phyloP scores from a whole-genome alignment of 805 yeast genomes.

The Priceomyces melissophilus region DNA sequence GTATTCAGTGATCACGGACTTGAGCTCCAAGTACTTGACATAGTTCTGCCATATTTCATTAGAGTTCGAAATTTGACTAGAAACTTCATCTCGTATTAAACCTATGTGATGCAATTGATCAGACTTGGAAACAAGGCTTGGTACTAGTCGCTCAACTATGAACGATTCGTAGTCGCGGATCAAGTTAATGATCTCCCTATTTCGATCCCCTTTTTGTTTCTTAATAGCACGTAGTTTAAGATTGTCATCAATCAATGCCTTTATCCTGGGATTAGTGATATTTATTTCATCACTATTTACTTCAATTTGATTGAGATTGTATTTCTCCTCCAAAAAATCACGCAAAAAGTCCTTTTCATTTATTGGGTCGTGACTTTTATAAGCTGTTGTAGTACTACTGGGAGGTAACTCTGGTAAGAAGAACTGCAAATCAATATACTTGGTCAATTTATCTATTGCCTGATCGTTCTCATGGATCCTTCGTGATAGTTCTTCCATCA shows the following conservation, averaged over 20 bases:
- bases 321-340: conserved; percentile 22
- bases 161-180: conserved; percentile 28
- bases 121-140: conserved; percentile 13
- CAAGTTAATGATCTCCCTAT: conserved; percentile 19
- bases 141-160: conserved; percentile 24
- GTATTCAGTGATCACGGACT: conserved; percentile 8
- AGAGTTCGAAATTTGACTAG: too few species aligned
- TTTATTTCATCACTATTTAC: conserved; percentile 5
- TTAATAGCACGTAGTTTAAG: conserved; percentile 19
- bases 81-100: too few species aligned
- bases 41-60: conserved; percentile 10
- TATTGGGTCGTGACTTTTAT: conserved; percentile 1
- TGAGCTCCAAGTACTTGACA: conserved; percentile 5
- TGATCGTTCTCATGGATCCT: conserved; percentile 23
- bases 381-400: background rate
- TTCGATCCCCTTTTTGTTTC: conserved; percentile 16
- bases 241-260: conserved; percentile 26
- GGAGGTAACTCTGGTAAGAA: conserved; percentile 6
- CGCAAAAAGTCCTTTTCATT: conserved; percentile 6
- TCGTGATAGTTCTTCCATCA: conserved; percentile 18
- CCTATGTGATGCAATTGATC: too few species aligned
- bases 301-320: conserved; percentile 18
- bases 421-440: conserved; percentile 19
- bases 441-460: conserved; percentile 18
- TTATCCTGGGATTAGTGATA: conserved; percentile 14